Evolutionary conservation across 2,329 filamentous ascomycete species (phyloP), one percentile per base, ranked within the genome.

Genomic region (Pleoardoris graminearum): DNA sequence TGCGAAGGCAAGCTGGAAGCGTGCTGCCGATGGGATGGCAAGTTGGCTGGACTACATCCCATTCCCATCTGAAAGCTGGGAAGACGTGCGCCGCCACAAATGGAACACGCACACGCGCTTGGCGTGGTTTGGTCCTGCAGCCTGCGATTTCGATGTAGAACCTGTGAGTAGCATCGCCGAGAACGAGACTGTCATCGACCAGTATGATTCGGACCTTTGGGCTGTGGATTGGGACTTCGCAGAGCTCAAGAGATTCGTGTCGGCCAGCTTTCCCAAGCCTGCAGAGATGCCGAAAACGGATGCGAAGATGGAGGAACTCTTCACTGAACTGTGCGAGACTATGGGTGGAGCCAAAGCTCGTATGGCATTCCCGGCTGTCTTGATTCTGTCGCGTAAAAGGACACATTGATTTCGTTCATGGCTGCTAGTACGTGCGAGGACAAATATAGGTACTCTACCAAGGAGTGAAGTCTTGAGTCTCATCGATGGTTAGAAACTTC

Each of bases 11-110:
- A 25, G 22, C 27, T 38, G 42, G 51, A 54, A 54, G 35, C 37
- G 32, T 2, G 27, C 29, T 11, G 51, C 47, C 4, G 46, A 54
- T 3, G 51, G 46, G 4, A 50, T 50, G 47, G 51, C 38, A 14
- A 54, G 51, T 32, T 54, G 51, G 51, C 21, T 54, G 29, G 51
- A 54, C 29, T 50, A 54, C 21, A 43, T 54, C 14, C 29, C 33
- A 12, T 52, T 52, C 39, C 19, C 39, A 12, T 11, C 35, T 2
- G 19, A 23, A 7, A 10, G 35, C 0, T 55, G 53, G 53, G 22
- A 44, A 1, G 38, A 52, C 21, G 38, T 55, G 6, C 25, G 23
- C 3, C 36, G 53, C 3, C 21, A 52, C n/a, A 55, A 55, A 19
- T 49, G 44, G 52, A 55, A 55, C 19, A 55, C 17, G 10, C 4